These are phyloP conservation scores for Xerocomellus intermedius DNA, from an alignment of 768 basidiomycete species.

Conservation along the genomic window DNA sequence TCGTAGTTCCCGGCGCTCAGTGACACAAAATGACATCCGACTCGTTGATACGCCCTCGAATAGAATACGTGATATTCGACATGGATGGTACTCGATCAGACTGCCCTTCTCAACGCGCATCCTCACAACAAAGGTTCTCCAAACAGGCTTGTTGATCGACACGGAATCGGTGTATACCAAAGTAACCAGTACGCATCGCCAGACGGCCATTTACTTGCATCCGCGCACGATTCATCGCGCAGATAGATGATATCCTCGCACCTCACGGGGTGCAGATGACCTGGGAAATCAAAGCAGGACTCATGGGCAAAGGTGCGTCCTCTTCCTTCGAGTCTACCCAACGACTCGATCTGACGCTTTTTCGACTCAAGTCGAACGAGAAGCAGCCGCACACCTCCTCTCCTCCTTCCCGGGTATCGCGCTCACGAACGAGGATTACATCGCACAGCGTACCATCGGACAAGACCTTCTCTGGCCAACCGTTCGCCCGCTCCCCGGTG, in stretches of 20 bases:
- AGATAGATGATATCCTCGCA: conserved; percentile 66
- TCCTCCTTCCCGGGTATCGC: conserved; percentile 76
- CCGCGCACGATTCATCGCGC: neutral
- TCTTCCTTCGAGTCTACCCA: neutral
- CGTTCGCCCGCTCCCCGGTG: conserved; percentile 73
- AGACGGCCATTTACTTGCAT: neutral
- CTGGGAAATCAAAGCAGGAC: conserved; percentile 86
- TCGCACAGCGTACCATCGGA: conserved; percentile 50
- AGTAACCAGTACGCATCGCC: conserved; percentile 62
- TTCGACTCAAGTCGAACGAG: conserved; percentile 52
- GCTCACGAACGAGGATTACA: conserved; percentile 59
- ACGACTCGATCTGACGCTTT: neutral
- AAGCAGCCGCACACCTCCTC: conserved; percentile 64
- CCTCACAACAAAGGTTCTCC: conserved; percentile 2
- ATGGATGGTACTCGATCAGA: conserved; percentile 54
- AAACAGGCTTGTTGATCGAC: conserved; percentile 68
- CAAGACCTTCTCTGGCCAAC: conserved; percentile 70
- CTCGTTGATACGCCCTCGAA: conserved; percentile 15
- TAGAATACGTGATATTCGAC: conserved; percentile 71
- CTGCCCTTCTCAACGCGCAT: neutral
- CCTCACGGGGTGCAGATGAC: conserved; percentile 76
- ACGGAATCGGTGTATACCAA: conserved; percentile 75
- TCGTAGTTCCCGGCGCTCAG: neutral
- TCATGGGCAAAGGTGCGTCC: conserved; percentile 78
- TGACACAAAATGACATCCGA: conserved; percentile 9